Evolutionary conservation across 768 basidiomycete species (phyloP).

Genomic region (Auricularia auricula-judae): DNA sequence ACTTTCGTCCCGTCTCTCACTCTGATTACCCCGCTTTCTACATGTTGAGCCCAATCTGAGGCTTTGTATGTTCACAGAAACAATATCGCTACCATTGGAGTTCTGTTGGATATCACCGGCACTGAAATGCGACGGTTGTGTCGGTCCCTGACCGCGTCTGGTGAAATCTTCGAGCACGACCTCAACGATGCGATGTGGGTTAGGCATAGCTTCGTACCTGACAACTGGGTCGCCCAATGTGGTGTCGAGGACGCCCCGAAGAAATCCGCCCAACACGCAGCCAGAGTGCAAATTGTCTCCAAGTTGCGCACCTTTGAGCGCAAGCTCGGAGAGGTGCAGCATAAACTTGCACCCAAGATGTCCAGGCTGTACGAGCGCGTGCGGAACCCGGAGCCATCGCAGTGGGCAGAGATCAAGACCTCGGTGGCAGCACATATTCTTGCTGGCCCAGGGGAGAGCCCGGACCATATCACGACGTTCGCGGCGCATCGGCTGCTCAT

Average conservation of each 20-base stretch:
- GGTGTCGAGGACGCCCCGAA: slow-evolving; percentile 23
- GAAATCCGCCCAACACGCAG: slow-evolving; percentile 31
- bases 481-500: slow-evolving; percentile 59
- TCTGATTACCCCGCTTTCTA: no score
- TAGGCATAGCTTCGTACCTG: slow-evolving; percentile 44
- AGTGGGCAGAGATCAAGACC: slow-evolving; percentile 48
- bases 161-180: slow-evolving; percentile 41
- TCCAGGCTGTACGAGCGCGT: slow-evolving; percentile 31
- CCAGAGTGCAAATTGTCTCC: slow-evolving; percentile 55
- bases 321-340: slow-evolving; percentile 31
- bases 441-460: slow-evolving; percentile 15
- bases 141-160: slow-evolving; percentile 25
- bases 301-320: slow-evolving; percentile 44
- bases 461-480: slow-evolving; percentile 28
- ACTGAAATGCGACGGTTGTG: not conserved
- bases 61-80: no score
- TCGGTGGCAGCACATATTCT: slow-evolving; percentile 39
- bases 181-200: slow-evolving; percentile 47
- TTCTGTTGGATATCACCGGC: slow-evolving; percentile 5
- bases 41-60: no score
- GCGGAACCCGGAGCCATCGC: slow-evolving; percentile 31
- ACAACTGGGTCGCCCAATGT: slow-evolving; percentile 37
- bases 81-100: slow-evolving; percentile 3
- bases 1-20: no score
- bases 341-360: slow-evolving; percentile 19